Percentiles rank a stretch among this genome's conserved stretches.
phyloP scores from a whole-genome alignment of 1,284 basidiomycete species.

The Psilocybe mexicana region DNA sequence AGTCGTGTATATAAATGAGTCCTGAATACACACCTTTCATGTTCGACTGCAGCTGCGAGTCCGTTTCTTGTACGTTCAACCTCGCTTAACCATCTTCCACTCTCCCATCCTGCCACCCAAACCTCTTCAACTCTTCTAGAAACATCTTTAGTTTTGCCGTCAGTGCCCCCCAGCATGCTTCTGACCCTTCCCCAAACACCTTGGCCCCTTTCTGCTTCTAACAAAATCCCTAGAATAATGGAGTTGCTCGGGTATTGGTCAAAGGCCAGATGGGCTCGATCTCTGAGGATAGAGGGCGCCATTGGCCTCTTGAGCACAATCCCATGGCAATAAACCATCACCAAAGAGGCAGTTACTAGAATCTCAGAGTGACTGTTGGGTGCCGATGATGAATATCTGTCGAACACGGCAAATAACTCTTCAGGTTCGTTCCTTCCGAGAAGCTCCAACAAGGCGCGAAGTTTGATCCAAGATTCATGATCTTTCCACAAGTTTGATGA shows the following conservation, averaged over 20 bases:
- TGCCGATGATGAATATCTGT: slow-evolving; percentile 36
- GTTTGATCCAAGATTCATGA: slow-evolving; percentile 61
- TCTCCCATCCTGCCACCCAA: slow-evolving; percentile 80
- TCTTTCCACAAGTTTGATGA: slow-evolving; percentile 47
- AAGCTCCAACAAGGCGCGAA: slow-evolving; percentile 65
- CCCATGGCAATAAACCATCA: slow-evolving; percentile 66
- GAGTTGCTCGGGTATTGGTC: slow-evolving; percentile 71
- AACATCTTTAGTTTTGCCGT: slow-evolving; percentile 52
- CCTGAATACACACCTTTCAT: slow-evolving; percentile 53
- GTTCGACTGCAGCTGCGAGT: slow-evolving; percentile 60
- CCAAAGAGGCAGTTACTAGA: slow-evolving; percentile 54
- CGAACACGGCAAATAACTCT: slow-evolving; percentile 48
- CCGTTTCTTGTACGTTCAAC: slow-evolving; percentile 68
- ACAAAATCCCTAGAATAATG: slow-evolving; percentile 71
- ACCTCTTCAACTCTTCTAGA: slow-evolving; percentile 63
- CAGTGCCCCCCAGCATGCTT: slow-evolving; percentile 49
- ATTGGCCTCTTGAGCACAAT: slow-evolving; percentile 54
- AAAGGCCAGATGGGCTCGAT: slow-evolving; percentile 57
- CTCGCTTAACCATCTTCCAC: slow-evolving; percentile 66
- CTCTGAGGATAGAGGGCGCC: slow-evolving; percentile 61
- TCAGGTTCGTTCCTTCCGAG: slow-evolving; percentile 46
- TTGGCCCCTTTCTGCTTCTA: slow-evolving; percentile 77
- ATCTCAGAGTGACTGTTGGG: slow-evolving; percentile 51
- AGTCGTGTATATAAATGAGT: background rate
- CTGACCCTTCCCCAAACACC: slow-evolving; percentile 72